Base-by-base conservation (phyloP, 192 early-diverging fungal species). In the Rhizoclosmatium globosum region DNA sequence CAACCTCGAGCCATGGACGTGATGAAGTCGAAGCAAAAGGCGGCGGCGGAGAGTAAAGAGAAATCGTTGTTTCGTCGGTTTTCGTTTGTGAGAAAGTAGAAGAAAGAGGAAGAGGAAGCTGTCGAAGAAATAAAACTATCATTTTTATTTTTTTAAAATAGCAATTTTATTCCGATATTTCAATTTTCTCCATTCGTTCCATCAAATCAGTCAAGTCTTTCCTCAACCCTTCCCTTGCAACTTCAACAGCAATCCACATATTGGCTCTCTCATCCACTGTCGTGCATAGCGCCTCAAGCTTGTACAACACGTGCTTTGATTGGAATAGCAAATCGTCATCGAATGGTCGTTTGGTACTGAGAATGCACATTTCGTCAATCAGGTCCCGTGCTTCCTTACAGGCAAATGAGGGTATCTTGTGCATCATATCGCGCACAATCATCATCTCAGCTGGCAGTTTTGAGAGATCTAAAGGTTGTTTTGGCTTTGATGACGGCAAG, bases 171-270 rank as follows among this genome's bases (percentile, higher is more conserved):
- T 31, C 31, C 0, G 31, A 31, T 31, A 31, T 31, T 31, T 31
- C 31, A 31, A 31, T 53, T 53, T 53, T 53, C 17, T 53, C 50
- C 6, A 53, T 53, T 17, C 17, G 50, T 13, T 53, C 50, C 50
- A 53, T 53, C 50, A 53, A 7, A 13, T 53, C 9, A 13, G 6
- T 7, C 50, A 53, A 13, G 6, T 53, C 50, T 7, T 7, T 53
- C 50, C 50, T 53, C 6, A 7, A 53, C 17, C 50, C 50, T 47
- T 41, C 45, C 67, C 67, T 13, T 15, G 45, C 39, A n/a, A n/a
- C 67, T 42, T 68, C 67, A 43, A 45, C 21, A 7, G 67, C 67
- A 19, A 42, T 19, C 67, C 67, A 68, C 42, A 68, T 42, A 15
- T 46, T 38, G 45, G 42, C 43, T 1, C 67, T 19, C 13, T 68